Evolutionary conservation across 2,329 filamentous ascomycete species (phyloP).

Genomic region (Botryotinia globosa): DNA sequence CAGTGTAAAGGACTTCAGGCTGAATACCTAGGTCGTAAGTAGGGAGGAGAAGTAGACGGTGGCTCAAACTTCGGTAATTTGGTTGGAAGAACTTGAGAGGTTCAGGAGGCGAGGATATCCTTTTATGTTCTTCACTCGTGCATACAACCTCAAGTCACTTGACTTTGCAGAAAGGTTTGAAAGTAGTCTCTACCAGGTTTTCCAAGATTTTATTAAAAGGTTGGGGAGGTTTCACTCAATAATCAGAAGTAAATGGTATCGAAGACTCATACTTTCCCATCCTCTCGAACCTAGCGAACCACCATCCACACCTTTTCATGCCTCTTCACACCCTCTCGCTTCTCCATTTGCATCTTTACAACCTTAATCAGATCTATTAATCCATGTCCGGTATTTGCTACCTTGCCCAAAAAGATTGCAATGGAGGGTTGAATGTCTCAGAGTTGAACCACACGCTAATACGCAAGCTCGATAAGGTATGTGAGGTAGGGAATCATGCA

Average conservation of each 20-base stretch:
- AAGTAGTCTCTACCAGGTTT: constrained; percentile 12
- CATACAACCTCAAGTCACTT: constrained; percentile 20
- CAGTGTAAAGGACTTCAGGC: background rate
- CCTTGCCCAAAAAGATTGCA: constrained; percentile 6
- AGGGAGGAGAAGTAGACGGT: background rate
- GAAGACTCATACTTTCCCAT: constrained; percentile 16
- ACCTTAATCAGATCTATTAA: background rate
- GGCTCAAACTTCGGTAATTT: background rate
- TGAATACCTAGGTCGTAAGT: background rate
- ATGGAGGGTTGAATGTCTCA: constrained; percentile 16
- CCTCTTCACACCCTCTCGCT: constrained; percentile 7
- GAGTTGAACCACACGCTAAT: constrained; percentile 19
- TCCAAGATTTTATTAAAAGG: constrained; percentile 12
- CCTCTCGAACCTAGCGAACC: background rate
- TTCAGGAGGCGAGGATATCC: constrained; percentile 19
- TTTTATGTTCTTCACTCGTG: constrained; percentile 23
- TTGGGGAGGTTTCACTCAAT: constrained; percentile 15
- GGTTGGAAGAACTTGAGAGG: constrained; percentile 13
- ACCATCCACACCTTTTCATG: constrained; percentile 10
- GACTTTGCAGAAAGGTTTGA: constrained; percentile 4
- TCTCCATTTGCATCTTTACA: background rate
- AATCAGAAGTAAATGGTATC: background rate
- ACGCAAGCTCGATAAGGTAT: constrained; percentile 7
- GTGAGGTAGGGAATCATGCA: background rate
- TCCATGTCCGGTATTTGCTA: constrained; percentile 17